A percentile compares a stretch with the other conserved stretches of the same genome.
These are phyloP conservation scores for Rhodotorula sphaerocarpa DNA, from an alignment of 768 basidiomycete species.

Conservation along the genomic window DNA sequence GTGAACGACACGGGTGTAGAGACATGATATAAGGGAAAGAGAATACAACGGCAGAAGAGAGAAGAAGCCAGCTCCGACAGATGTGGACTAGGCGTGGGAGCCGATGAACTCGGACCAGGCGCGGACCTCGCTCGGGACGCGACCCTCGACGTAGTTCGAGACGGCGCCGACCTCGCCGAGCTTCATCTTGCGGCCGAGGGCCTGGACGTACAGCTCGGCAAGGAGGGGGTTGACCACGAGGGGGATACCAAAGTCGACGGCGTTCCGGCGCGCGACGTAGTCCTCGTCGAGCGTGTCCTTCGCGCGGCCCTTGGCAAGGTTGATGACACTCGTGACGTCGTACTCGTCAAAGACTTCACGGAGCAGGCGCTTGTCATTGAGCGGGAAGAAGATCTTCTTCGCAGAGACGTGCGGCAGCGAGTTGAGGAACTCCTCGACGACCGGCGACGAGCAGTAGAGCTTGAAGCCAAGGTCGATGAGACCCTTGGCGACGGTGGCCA, in stretches of 20 bases:
- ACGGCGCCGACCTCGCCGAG: conserved; percentile 75
- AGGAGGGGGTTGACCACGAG: conserved; percentile 81
- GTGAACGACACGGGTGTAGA: too few relatives aligned
- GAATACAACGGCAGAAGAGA: too few relatives aligned
- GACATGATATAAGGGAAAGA: too few relatives aligned
- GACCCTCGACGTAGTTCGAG: conserved; percentile 71
- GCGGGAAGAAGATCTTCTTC: conserved; percentile 91
- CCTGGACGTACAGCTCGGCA: conserved; percentile 72
- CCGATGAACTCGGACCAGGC: conserved; percentile 81
- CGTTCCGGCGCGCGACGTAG: conserved; percentile 81
- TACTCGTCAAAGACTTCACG: conserved; percentile 48
- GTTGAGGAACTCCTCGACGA: conserved; percentile 74
- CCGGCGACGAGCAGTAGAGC: conserved; percentile 74
- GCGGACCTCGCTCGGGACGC: conserved; percentile 75
- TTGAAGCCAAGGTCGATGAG: conserved; percentile 86
- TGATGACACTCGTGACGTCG: conserved; percentile 89
- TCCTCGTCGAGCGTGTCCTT: conserved; percentile 76
- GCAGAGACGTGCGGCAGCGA: conserved; percentile 59
- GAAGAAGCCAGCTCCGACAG: too few relatives aligned
- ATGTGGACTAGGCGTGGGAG: conserved; percentile 17
- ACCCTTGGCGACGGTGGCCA: conserved; percentile 68
- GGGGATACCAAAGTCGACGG: conserved; percentile 75
- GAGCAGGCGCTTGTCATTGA: conserved; percentile 79
- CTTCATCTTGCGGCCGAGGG: conserved; percentile 53
- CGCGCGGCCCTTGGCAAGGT: conserved; percentile 74